Evolutionary conservation across 805 yeast genomes (phyloP), one percentile per base, ranked within the genome.

Genomic region (Deakozyma indianensis): DNA sequence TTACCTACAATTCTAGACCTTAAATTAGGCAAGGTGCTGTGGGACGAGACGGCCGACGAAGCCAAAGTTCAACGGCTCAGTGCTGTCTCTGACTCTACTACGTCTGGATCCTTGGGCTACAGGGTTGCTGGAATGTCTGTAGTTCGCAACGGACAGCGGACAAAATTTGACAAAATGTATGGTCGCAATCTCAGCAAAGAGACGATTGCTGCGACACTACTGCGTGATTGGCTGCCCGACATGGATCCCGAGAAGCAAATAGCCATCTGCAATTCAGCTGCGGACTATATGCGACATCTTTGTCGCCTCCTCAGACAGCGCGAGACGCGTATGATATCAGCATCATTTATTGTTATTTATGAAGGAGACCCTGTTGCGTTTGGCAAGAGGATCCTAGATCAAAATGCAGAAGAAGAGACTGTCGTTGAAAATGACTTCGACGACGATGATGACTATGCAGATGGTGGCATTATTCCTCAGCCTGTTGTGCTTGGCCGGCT

Each of bases 111-210:
- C 2, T 65, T 84, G 11, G 72, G 77, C 16, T 78, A 81, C 51
- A 67, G 98, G 48, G 75, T 90, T 2, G 88, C 97, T 54, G 98
- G 98, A 0, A 83, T 90, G 90, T 79, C 78, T 49, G 61, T 80
- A 3, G 69, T 60, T 51, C 58, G 56, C 3, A 60, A 56, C 4
- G 67, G 67, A 2, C 68, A 64, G 1, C 78, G 79, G 52, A 50
- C 74, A 2, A 64, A 60, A 15, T 77, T 75, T 50, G 75, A 82
- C 54, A 90, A 87, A 60, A 54, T 62, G 47, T 87, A 70, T 60
- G 98, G 98, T 0, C 67, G 95, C 45, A 52, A 64, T 0, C 64
- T 87, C 32, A 68, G 68, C 0, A 48, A 53, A 1, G 63, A 64
- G 0, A 74, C 67, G 22, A 51, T 48, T 0, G 65, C 62, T 1